phyloP scores from a whole-genome alignment of 2,329 filamentous ascomycete genomes.

The Neonectria coccinea region DNA sequence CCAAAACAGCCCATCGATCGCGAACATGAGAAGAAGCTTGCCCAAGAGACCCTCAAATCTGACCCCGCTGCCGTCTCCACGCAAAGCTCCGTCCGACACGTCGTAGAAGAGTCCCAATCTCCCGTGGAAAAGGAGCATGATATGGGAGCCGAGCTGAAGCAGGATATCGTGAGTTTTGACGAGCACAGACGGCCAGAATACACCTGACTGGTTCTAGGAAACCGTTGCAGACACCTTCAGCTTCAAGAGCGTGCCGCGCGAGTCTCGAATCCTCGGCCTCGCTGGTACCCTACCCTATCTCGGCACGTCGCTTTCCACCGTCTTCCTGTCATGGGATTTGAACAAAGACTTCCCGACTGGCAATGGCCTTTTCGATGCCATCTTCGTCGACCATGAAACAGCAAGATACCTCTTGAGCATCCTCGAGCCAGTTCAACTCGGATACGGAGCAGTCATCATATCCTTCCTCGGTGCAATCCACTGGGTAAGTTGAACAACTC shows the following conservation, averaged over 20 bases:
- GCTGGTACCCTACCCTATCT: slow-evolving; percentile 89
- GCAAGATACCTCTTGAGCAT: slow-evolving; percentile 78
- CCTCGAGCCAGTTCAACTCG: slow-evolving; percentile 88
- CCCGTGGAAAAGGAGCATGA: slow-evolving; percentile 36
- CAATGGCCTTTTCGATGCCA: slow-evolving; percentile 59
- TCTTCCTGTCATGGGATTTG: slow-evolving; percentile 85
- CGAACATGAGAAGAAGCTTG: slow-evolving; percentile 67
- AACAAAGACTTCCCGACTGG: slow-evolving; percentile 74
- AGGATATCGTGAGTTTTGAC: slow-evolving; percentile 67
- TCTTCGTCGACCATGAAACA: slow-evolving; percentile 76
- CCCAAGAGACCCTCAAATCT: slow-evolving; percentile 66
- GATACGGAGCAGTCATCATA: slow-evolving; percentile 91
- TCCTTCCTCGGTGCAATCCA: slow-evolving; percentile 95
- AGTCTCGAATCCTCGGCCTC: slow-evolving; percentile 75
- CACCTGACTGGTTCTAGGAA: slow-evolving; percentile 56
- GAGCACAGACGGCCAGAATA: neutral
- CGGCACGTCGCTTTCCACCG: slow-evolving; percentile 83
- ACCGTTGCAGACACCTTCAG: slow-evolving; percentile 77
- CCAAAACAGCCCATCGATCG: slow-evolving; percentile 58
- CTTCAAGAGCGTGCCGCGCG: slow-evolving; percentile 72
- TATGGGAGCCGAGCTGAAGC: slow-evolving; percentile 52
- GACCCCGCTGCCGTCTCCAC: slow-evolving; percentile 71
- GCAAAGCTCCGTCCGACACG: slow-evolving; percentile 66
- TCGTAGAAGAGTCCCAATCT: slow-evolving; percentile 53
- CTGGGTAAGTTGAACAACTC: slow-evolving; percentile 73